These are phyloP conservation scores for Ophiobolus disseminans DNA, from an alignment of 2,329 filamentous ascomycete species.

Conservation along the genomic window DNA sequence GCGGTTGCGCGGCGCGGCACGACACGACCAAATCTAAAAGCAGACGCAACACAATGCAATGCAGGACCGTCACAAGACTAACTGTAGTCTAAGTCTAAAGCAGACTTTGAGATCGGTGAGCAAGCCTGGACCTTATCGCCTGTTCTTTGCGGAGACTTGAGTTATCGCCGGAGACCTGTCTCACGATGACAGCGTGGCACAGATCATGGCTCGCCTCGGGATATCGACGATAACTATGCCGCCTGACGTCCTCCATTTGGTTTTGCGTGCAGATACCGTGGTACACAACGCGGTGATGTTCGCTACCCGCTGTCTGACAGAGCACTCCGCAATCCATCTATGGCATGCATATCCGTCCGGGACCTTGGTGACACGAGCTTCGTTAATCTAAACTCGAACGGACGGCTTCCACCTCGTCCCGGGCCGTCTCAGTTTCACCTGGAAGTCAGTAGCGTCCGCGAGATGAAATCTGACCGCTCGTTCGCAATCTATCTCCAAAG, in stretches of 20 bases:
- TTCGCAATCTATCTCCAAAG: constrained; percentile 16
- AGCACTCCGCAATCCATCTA: constrained; percentile 26
- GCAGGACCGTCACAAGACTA: constrained; percentile 15
- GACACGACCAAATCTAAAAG: constrained; percentile 19
- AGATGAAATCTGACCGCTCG: constrained; percentile 14
- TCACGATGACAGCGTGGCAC: constrained; percentile 21
- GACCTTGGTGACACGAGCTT: constrained; percentile 34
- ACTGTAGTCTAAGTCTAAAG: constrained; percentile 12
- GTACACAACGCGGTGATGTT: constrained; percentile 18
- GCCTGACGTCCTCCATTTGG: constrained; percentile 27
- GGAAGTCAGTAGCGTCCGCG: constrained; percentile 8
- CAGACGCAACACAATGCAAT: constrained; percentile 26
- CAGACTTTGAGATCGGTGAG: constrained; percentile 23
- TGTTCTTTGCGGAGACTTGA: background rate
- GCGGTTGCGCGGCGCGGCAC: constrained; percentile 27
- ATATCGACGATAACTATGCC: constrained; percentile 24
- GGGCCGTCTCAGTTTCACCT: constrained; percentile 41
- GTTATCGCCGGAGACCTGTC: constrained; percentile 2
- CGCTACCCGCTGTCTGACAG: constrained; percentile 22
- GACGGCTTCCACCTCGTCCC: constrained; percentile 42
- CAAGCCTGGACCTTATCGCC: constrained; percentile 8
- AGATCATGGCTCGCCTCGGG: constrained; percentile 19
- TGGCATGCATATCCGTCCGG: constrained; percentile 32
- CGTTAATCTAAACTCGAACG: constrained; percentile 43
- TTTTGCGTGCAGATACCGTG: constrained; percentile 28